Percentiles rank a stretch among this genome's conserved stretches.
These are phyloP conservation scores for Pichia membranifaciens DNA, from an alignment of 805 yeast genomes.

Conservation along the genomic window DNA sequence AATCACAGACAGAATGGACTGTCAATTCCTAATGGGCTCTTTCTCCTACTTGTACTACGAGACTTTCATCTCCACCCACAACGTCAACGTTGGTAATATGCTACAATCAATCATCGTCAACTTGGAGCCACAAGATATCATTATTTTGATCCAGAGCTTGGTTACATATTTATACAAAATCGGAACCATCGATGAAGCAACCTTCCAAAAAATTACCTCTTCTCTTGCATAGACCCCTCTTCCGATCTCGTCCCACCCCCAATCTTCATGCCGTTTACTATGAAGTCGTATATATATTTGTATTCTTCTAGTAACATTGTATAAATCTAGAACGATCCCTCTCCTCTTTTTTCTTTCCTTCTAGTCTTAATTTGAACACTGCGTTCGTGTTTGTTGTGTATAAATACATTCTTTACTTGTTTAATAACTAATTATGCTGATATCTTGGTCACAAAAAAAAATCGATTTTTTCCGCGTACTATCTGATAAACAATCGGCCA, in stretches of 20 bases:
- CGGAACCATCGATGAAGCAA: conserved; percentile 35
- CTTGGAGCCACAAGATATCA: conserved; percentile 57
- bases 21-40: conserved; percentile 97
- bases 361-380: too few species aligned
- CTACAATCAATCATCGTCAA: conserved; percentile 72
- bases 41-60: conserved; percentile 89
- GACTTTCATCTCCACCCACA: conserved; percentile 74
- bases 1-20: conserved; percentile 93
- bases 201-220: conserved; percentile 26
- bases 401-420: not conserved
- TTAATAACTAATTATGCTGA: not conserved
- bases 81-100: conserved; percentile 66
- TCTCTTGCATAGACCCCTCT: too few species aligned
- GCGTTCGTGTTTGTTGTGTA: not conserved
- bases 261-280: not conserved
- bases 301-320: too few species aligned
- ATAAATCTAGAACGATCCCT: too few species aligned
- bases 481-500: too few species aligned
- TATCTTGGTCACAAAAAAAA: too few species aligned
- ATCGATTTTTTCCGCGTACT: too few species aligned
- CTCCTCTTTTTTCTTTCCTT: too few species aligned
- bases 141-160: conserved; percentile 55
- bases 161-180: conserved; percentile 45
- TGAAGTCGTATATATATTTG: too few species aligned
- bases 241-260: not conserved